Base-by-base conservation (phyloP, 2,329 filamentous ascomycete species). In the Ophiocordyceps sinensis region DNA sequence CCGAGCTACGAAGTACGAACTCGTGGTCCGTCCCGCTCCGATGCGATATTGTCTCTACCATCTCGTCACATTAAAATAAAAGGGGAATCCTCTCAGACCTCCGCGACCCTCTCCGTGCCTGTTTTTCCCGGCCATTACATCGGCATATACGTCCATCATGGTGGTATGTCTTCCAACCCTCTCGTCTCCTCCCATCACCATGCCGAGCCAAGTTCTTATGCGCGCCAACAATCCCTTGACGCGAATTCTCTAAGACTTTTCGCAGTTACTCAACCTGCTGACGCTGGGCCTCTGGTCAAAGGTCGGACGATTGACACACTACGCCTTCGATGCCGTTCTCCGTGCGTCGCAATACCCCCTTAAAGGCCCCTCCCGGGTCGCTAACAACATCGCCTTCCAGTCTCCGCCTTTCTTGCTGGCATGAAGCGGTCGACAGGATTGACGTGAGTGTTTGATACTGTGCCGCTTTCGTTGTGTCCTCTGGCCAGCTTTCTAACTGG, bases 391-490 rank as follows among this genome's bases (percentile, higher is more conserved):
- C 42, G 34, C 39, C 40, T 19, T 38, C 21, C 45, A 93, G 85
- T 98, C 62, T 98, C 91, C 55, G 85, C 91, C 48, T 89, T 96
- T 62, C 79, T 98, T 51, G 91, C 91, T 32, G 91, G 91, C 56
- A 88, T 98, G 71, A 93, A 94, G 69, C 86, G 91, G 53, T 95
- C 89, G 49, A 96, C 91, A 46, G 91, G 91, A 56, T 73, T 98
- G 67, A 95, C 88, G 91, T 98, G 84, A 76, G 85, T 82, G 51
- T 45, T 49, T 40, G 34, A 19, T 14, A 21, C 8, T 21, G 28
- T 19, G 36, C 31, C 32, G n/a, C 5, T 10, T 26, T 26, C 23
- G 23, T 26, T 9, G 23, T 26, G 23, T 26, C 3, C 9, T 26
- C 2, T 26, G 23, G 23, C 23, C 23, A 9, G 23, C 15, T 17